Conservation (phyloP, 2,329 filamentous ascomycete species). For the Clarireedia paspali region DNA sequence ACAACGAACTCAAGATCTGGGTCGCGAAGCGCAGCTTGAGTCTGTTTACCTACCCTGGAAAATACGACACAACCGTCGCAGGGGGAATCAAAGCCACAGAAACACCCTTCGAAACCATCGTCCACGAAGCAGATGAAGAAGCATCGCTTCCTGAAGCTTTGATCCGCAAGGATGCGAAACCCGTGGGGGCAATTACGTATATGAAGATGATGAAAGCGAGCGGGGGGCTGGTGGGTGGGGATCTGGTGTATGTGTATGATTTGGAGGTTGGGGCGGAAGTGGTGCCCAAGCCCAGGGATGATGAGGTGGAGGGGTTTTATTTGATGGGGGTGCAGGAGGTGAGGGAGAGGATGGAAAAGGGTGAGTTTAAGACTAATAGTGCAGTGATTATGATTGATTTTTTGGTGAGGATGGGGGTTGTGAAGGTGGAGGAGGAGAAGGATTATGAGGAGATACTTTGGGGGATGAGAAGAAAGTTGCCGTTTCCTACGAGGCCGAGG, state of each 20-base stretch:
- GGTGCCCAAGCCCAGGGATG: slow-evolving; percentile 60
- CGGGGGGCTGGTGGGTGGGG: slow-evolving; percentile 52
- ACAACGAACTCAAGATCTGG: slow-evolving; percentile 53
- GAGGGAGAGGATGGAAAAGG: slow-evolving; percentile 50
- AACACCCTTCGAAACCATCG: slow-evolving; percentile 55
- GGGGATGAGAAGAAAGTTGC: slow-evolving; percentile 7
- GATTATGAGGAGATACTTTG: slow-evolving; percentile 3
- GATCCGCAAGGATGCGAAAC: slow-evolving; percentile 41
- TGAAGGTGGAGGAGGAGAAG: slow-evolving; percentile 62
- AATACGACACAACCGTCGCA: slow-evolving; percentile 73
- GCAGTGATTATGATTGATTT: slow-evolving; percentile 74
- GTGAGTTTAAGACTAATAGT: slow-evolving; percentile 81
- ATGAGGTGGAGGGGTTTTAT: slow-evolving; percentile 70
- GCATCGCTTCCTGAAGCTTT: slow-evolving; percentile 55
- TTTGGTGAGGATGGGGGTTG: slow-evolving; percentile 65
- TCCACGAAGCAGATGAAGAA: slow-evolving; percentile 67
- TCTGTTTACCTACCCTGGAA: slow-evolving; percentile 64
- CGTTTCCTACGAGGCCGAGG: not conserved
- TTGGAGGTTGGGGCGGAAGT: slow-evolving; percentile 53
- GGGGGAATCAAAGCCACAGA: slow-evolving; percentile 65
- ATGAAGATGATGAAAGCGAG: slow-evolving; percentile 49
- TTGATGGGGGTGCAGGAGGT: slow-evolving; percentile 56
- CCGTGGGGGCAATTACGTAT: slow-evolving; percentile 58
- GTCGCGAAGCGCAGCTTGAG: slow-evolving; percentile 55
- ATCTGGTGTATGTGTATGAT: slow-evolving; percentile 70